Evolutionary conservation across 257 asterid species (phyloP).

Genomic region (Parsonsia alboflavescens): DNA sequence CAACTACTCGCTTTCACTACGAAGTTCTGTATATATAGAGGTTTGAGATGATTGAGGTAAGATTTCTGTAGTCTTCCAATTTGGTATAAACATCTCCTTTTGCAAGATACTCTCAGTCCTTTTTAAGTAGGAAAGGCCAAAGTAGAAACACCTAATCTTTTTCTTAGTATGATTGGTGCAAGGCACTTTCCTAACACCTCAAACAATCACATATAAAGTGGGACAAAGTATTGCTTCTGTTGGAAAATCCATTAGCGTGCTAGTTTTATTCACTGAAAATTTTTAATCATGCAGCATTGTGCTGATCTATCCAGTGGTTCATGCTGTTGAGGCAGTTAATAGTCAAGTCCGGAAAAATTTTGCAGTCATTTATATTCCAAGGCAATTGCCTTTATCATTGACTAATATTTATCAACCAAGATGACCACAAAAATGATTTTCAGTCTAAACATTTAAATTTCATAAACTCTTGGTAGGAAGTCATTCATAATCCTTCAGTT

Average conservation of each 20-base stretch:
- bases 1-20: no score
- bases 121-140: no score
- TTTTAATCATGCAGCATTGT: neutral
- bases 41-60: no score
- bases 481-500: neutral
- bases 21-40: no score
- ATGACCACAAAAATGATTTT: neutral
- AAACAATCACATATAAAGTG: neutral
- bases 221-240: neutral
- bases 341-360: neutral
- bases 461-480: neutral
- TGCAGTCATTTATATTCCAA: neutral
- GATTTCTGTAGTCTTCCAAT: no score
- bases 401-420: neutral
- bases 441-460: neutral
- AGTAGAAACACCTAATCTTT: neutral
- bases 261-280: neutral
- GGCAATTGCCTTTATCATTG: neutral
- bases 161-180: neutral
- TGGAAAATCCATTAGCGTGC: neutral
- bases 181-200: neutral
- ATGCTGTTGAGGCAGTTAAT: neutral
- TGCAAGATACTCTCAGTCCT: no score
- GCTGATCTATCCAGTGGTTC: neutral
- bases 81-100: no score